Percentiles rank a stretch among this genome's conserved stretches.
These are phyloP conservation scores for Zizania palustris DNA, from an alignment of 202 grass and related monocot genomes.

Conservation along the genomic window DNA sequence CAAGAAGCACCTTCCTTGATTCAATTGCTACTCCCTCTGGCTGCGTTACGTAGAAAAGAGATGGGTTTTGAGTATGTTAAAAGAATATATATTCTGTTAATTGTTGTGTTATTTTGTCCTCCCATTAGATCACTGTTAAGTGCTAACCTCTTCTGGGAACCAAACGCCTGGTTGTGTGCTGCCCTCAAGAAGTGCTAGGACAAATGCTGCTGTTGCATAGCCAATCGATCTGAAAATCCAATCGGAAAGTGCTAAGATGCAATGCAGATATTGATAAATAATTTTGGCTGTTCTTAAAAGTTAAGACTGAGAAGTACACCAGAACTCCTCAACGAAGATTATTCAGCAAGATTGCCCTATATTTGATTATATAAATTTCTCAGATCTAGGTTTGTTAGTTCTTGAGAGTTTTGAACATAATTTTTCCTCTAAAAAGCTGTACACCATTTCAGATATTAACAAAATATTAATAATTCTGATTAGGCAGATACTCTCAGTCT, in stretches of 20 bases:
- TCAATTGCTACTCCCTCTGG: slow-evolving; percentile 80
- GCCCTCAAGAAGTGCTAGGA: slow-evolving; percentile 80
- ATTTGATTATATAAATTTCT: neutral
- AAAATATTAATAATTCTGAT: neutral
- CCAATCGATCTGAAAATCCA: slow-evolving; percentile 71
- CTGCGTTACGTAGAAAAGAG: slow-evolving; percentile 51
- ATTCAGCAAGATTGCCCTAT: neutral
- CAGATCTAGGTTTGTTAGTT: neutral
- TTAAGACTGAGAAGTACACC: slow-evolving; percentile 1
- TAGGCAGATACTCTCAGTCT: neutral
- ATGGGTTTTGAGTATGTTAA: slow-evolving; percentile 6
- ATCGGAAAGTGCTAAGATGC: slow-evolving; percentile 25
- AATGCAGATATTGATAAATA: neutral
- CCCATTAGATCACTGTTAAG: slow-evolving; percentile 7
- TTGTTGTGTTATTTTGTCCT: neutral
- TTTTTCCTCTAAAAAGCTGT: neutral
- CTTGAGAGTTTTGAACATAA: neutral
- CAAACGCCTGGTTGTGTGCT: slow-evolving; percentile 82
- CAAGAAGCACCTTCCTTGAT: slow-evolving; percentile 82
- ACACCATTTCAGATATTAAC: slow-evolving; percentile 1
- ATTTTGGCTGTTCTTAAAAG: slow-evolving; percentile 6
- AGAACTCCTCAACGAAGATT: neutral
- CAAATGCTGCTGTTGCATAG: slow-evolving; percentile 60
- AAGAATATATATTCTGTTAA: neutral
- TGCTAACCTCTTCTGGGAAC: slow-evolving; percentile 84